A percentile compares a stretch with the other conserved stretches of the same genome.
These are phyloP conservation scores for Salvia rosmarinus DNA, from an alignment of 257 asterid genomes.

Conservation along the genomic window DNA sequence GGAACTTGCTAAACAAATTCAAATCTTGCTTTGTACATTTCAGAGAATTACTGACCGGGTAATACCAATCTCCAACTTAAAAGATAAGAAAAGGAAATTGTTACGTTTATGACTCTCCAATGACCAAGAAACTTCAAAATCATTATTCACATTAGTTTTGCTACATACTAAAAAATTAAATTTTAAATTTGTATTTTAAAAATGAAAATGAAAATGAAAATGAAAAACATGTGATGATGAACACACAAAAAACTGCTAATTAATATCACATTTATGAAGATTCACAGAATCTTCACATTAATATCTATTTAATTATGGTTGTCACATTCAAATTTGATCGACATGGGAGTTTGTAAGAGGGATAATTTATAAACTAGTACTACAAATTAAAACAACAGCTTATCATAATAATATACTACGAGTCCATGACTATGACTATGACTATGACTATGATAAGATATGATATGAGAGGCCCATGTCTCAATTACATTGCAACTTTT, in stretches of 20 bases:
- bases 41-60: neutral
- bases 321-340: neutral
- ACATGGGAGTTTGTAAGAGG: neutral
- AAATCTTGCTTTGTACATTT: neutral
- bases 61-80: neutral
- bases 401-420: too few relatives aligned
- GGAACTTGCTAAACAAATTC: constrained; percentile 1
- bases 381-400: neutral
- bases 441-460: neutral
- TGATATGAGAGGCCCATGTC: neutral
- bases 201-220: too few relatives aligned
- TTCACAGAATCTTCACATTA: neutral
- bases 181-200: too few relatives aligned
- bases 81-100: too few relatives aligned
- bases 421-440: neutral
- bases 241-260: neutral
- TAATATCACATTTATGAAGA: neutral
- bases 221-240: neutral
- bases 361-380: neutral
- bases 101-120: too few relatives aligned
- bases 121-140: too few relatives aligned
- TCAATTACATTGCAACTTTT: neutral
- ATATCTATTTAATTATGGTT: neutral
- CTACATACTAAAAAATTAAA: too few relatives aligned
- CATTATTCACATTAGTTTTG: too few relatives aligned